Evolutionary conservation across 371 early-diverging fungal species (phyloP), one percentile per base, ranked within the genome.

Genomic region (Globomyces sp.): DNA sequence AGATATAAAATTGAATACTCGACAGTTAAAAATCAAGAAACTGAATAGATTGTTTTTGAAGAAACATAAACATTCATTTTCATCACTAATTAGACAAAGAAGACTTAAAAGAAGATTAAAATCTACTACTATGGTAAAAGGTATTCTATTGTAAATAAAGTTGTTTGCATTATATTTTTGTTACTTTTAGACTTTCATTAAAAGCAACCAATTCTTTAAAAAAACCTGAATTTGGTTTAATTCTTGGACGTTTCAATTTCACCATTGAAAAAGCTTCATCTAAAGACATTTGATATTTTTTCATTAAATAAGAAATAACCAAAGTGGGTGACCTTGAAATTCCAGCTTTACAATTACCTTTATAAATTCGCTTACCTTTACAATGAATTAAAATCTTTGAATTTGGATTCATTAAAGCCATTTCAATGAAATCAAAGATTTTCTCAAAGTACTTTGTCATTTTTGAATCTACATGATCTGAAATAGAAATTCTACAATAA

Each of bases 271-370:
- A 91, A 2, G 94, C 93, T 11, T 86, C 83, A 11, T 79, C 77
- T 57, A 90, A 74, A 1, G 81, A 78, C 73, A 88, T 66, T 4
- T 64, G 65, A 55, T 80, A 69, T 1, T 85, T 77, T 51, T 85
- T 82, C 92, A 94, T 93, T 62, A 92, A 85, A 73, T 92, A 94
- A 1, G 92, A 93, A 57, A 94, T 89, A 44, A 92, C 84, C 48
- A 94, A 76, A 0, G 90, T 85, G 3, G 96, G 93, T 4, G 92
- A 92, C 45, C 96, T 81, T 37, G 93, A 91, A 6, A 94, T 89
- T 6, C 96, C 96, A 68, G 89, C 83, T 70, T 91, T 90, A 24
- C 24, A 24, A 24, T 24, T 24, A 24, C 24, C 24, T 24, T 24
- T 24, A 24, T 24, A 24, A 24, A 24, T 24, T 24, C 24, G 24